phyloP scores from a whole-genome alignment of 2,329 filamentous ascomycete species.

The Cryphonectria carpinicola region DNA sequence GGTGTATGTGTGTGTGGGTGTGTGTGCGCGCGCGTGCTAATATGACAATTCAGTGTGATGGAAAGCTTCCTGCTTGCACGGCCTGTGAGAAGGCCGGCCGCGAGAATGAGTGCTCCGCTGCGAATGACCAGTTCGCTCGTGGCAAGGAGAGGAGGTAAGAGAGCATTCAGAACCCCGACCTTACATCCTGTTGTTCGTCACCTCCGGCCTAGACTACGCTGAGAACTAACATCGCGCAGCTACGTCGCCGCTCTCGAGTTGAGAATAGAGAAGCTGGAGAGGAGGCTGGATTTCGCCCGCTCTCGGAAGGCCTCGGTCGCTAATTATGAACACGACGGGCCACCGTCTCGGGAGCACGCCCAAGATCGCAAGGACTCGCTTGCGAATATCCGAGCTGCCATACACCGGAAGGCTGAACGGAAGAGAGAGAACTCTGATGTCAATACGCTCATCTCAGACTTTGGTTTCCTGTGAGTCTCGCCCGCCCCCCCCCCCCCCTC shows the following conservation, averaged over 20 bases:
- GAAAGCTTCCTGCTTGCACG: conserved; percentile 91
- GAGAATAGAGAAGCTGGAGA: conserved; percentile 85
- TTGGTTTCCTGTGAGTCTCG: conserved; percentile 77
- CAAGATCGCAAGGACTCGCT: conserved; percentile 67
- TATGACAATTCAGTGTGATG: conserved; percentile 69
- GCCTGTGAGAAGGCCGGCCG: conserved; percentile 92
- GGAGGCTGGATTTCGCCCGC: conserved; percentile 70
- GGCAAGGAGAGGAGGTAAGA: conserved; percentile 86
- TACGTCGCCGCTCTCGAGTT: conserved; percentile 96
- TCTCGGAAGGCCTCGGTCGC: conserved; percentile 72
- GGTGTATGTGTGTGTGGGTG: too few species aligned
- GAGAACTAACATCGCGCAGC: conserved; percentile 44
- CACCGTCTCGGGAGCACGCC: conserved; percentile 38
- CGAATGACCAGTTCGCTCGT: conserved; percentile 92
- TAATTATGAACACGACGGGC: conserved; percentile 63
- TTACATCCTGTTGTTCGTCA: conserved; percentile 10
- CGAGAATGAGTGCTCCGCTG: conserved; percentile 85
- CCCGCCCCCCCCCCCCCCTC: background rate
- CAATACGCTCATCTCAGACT: conserved; percentile 89
- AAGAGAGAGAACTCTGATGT: conserved; percentile 81
- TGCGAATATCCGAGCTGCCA: conserved; percentile 63
- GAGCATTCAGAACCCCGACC: conserved; percentile 4
- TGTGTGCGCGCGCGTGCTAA: conserved; percentile 3
- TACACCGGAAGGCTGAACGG: conserved; percentile 66
- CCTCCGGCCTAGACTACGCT: background rate